These are phyloP conservation scores for Aphanomyces astaci DNA, from an alignment of 352 stramenopile species.

Conservation along the genomic window DNA sequence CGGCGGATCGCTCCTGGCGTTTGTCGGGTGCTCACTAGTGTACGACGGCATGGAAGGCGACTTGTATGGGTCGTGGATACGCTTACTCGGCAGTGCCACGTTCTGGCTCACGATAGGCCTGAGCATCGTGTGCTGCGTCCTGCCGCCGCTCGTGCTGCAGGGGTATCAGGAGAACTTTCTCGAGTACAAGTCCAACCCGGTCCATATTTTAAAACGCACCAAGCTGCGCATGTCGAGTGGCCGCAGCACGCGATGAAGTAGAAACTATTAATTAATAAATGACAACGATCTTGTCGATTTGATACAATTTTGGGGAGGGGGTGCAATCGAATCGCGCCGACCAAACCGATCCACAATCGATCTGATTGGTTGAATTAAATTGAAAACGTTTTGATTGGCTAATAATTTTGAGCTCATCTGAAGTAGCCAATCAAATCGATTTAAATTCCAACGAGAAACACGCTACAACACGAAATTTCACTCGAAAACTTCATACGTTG, in stretches of 20 bases:
- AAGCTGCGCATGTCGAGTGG: not conserved
- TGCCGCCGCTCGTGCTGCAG: conserved; percentile 59
- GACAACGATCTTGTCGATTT: too few relatives aligned
- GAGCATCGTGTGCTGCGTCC: conserved; percentile 34
- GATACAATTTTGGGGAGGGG: too few relatives aligned
- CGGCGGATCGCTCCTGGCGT: conserved; percentile 39
- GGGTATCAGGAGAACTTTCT: conserved; percentile 74
- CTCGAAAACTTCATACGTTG: too few relatives aligned
- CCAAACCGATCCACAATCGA: too few relatives aligned
- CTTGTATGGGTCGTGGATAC: conserved; percentile 43
- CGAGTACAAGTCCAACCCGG: conserved; percentile 42
- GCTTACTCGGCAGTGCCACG: conserved; percentile 29
- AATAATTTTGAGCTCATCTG: too few relatives aligned
- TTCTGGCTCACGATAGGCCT: conserved; percentile 64
- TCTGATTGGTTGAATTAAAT: too few relatives aligned
- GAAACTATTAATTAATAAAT: too few relatives aligned
- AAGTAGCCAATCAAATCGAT: too few relatives aligned
- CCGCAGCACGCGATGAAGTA: not conserved
- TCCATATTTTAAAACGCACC: conserved; percentile 60
- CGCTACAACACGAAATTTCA: too few relatives aligned
- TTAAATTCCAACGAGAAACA: too few relatives aligned
- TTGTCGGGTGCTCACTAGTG: conserved; percentile 39
- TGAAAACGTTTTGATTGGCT: too few relatives aligned
- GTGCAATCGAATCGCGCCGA: too few relatives aligned
- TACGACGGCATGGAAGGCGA: conserved; percentile 47